Conservation (phyloP, 1,139 yeast species). For the Candida mesenterica region DNA sequence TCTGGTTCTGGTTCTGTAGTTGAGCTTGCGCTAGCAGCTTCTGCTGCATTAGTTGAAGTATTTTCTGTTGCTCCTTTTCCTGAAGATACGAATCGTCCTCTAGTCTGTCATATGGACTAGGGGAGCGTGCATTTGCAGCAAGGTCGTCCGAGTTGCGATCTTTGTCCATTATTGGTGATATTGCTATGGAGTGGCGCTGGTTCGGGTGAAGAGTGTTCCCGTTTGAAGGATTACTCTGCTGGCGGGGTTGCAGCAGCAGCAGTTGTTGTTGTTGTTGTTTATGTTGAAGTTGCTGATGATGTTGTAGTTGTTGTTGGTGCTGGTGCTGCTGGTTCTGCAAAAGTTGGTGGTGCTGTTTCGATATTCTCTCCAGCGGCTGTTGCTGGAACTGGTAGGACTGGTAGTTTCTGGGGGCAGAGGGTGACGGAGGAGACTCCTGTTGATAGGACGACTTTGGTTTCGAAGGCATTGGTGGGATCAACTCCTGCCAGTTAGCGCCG, state of each 20-base stretch:
- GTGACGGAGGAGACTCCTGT: conserved; percentile 5
- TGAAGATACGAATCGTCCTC: too few relatives aligned
- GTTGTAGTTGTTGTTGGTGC: conserved; percentile 5
- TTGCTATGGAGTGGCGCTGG: conserved; percentile 12
- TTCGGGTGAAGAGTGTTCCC: conserved; percentile 5
- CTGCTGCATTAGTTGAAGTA: too few relatives aligned
- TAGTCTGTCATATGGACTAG: not conserved
- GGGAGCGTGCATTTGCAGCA: not conserved
- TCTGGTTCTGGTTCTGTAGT: not conserved
- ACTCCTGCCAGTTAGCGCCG: conserved; percentile 22
- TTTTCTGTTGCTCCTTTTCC: too few relatives aligned
- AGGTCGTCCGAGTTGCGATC: conserved; percentile 1
- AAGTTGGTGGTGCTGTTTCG: conserved; percentile 3
- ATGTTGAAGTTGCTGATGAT: conserved; percentile 6
- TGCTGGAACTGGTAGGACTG: conserved; percentile 7
- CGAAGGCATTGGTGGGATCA: conserved; percentile 30
- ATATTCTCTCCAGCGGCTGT: conserved; percentile 5
- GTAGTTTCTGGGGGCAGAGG: not conserved
- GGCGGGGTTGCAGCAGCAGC: conserved; percentile 7
- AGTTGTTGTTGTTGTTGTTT: conserved; percentile 3
- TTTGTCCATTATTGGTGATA: conserved; percentile 9
- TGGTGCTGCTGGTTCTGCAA: conserved; percentile 7
- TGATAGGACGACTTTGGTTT: conserved; percentile 13
- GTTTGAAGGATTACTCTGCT: conserved; percentile 3
- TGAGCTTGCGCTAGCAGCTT: too few relatives aligned